Percentiles rank a stretch among this genome's conserved stretches.
Conservation (phyloP, 768 basidiomycete species). For the Pholiota conissans region DNA sequence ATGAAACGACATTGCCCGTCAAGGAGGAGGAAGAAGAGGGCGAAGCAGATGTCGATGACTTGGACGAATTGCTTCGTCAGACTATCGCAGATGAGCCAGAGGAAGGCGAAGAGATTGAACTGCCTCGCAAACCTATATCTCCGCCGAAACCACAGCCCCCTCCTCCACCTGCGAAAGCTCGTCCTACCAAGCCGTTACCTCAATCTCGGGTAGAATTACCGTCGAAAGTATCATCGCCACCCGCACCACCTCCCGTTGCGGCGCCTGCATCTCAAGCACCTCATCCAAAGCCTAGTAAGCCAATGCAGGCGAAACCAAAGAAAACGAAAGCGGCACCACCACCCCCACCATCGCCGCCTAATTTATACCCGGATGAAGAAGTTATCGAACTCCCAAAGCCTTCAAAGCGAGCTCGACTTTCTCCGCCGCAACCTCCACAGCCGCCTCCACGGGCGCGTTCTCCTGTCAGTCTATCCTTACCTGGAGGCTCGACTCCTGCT, state of each 20-base stretch:
- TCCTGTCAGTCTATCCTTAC: constrained; percentile 9
- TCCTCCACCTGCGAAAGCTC: constrained; percentile 27
- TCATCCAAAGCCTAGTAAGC: constrained; percentile 8
- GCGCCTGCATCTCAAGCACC: constrained; percentile 21
- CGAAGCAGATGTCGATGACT: constrained; percentile 40
- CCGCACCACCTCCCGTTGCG: constrained; percentile 1
- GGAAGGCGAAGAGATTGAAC: constrained; percentile 29
- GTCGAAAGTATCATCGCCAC: constrained; percentile 10
- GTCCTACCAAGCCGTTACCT: constrained; percentile 27
- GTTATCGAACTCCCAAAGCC: constrained; percentile 16
- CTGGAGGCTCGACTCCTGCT: constrained; percentile 6
- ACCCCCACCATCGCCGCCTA: no score
- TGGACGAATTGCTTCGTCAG: constrained; percentile 29
- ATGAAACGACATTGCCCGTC: constrained; percentile 10
- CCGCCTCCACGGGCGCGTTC: constrained; percentile 8
- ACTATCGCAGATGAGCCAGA: constrained; percentile 21
- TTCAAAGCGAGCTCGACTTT: constrained; percentile 12
- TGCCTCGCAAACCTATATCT: constrained; percentile 25
- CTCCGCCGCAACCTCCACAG: constrained; percentile 6
- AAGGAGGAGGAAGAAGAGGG: constrained; percentile 30
- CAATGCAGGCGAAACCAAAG: background rate
- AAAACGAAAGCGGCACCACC: background rate
- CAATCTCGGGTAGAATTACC: constrained; percentile 17
- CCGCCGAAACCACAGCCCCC: constrained; percentile 25
- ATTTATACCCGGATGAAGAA: constrained; percentile 16